A percentile compares a stretch with the other conserved stretches of the same genome.
Conservation (phyloP, 2,329 filamentous ascomycete species). For the Colletotrichum phormii region DNA sequence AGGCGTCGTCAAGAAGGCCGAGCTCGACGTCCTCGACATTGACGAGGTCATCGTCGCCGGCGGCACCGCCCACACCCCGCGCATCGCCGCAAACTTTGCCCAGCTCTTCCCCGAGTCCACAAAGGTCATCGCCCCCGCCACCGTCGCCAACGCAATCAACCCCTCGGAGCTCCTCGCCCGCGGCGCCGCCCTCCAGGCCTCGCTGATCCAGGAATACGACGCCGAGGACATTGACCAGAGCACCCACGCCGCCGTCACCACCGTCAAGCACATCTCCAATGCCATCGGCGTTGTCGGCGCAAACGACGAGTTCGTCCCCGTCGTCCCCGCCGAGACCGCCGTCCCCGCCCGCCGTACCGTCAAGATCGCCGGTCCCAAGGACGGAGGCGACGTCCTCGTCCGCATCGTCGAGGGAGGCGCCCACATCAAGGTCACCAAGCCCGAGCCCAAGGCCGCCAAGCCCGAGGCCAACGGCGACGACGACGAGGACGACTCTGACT, state of each 20-base stretch:
- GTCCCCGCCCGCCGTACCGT: conserved; percentile 89
- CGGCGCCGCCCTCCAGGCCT: conserved; percentile 95
- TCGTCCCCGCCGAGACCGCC: conserved; percentile 88
- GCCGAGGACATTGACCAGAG: conserved; percentile 94
- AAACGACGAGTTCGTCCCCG: conserved; percentile 79
- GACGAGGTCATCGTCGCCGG: conserved; percentile 95
- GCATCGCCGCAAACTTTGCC: conserved; percentile 85
- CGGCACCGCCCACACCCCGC: conserved; percentile 92
- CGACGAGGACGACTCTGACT: conserved; percentile 75
- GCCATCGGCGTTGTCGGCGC: conserved; percentile 85
- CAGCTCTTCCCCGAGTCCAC: conserved; percentile 86
- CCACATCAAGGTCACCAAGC: conserved; percentile 93
- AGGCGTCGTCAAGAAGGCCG: conserved; percentile 89
- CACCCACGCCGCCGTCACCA: conserved; percentile 93
- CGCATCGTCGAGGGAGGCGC: conserved; percentile 89
- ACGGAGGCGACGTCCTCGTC: conserved; percentile 88
- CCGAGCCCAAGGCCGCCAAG: conserved; percentile 81
- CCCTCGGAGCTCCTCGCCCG: conserved; percentile 90
- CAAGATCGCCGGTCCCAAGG: conserved; percentile 79
- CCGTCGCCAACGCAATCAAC: conserved; percentile 83
- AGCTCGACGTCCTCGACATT: conserved; percentile 90
- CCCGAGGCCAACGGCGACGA: conserved; percentile 68
- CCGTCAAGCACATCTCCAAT: conserved; percentile 88
- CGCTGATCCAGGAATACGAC: conserved; percentile 94
- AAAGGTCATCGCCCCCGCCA: conserved; percentile 84